Percentiles rank a stretch among this genome's conserved stretches.
Conservation (phyloP, 805 yeast genomes). For the Yamadazyma tumulicola region DNA sequence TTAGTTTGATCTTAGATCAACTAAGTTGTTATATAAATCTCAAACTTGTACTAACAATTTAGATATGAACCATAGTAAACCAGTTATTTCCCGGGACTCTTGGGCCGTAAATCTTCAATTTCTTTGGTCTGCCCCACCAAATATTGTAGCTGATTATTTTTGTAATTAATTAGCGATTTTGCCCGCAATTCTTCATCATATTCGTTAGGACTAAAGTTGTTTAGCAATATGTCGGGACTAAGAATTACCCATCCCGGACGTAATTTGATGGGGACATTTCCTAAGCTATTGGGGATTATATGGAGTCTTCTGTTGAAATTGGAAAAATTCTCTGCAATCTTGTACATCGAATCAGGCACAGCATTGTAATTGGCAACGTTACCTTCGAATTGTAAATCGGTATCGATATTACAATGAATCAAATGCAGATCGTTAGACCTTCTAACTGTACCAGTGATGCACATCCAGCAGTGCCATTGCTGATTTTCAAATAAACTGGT, state of each 20-base stretch:
- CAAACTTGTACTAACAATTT: background rate
- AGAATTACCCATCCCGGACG: conserved; percentile 91
- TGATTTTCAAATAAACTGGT: conserved; percentile 54
- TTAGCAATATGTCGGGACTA: conserved; percentile 76
- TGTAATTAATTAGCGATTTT: conserved; percentile 28
- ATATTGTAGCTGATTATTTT: conserved; percentile 42
- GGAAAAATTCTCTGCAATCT: conserved; percentile 84
- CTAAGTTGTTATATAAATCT: no score
- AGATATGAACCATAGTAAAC: background rate
- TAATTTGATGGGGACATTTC: conserved; percentile 54
- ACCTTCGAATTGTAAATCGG: conserved; percentile 73
- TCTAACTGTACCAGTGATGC: conserved; percentile 90
- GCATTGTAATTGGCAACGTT: conserved; percentile 14
- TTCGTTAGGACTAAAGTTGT: conserved; percentile 51
- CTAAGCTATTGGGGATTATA: conserved; percentile 73
- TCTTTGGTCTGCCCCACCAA: conserved; percentile 65
- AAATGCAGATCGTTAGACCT: conserved; percentile 79
- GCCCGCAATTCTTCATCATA: conserved; percentile 30
- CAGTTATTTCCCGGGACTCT: conserved; percentile 51
- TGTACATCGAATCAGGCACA: conserved; percentile 70
- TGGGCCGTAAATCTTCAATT: conserved; percentile 79
- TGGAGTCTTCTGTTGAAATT: conserved; percentile 80
- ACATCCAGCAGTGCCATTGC: conserved; percentile 98
- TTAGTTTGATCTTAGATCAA: no score
- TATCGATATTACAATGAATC: conserved; percentile 89